phyloP scores from a whole-genome alignment of 129 eudicot species.

The Heracleum sosnowskyi region DNA sequence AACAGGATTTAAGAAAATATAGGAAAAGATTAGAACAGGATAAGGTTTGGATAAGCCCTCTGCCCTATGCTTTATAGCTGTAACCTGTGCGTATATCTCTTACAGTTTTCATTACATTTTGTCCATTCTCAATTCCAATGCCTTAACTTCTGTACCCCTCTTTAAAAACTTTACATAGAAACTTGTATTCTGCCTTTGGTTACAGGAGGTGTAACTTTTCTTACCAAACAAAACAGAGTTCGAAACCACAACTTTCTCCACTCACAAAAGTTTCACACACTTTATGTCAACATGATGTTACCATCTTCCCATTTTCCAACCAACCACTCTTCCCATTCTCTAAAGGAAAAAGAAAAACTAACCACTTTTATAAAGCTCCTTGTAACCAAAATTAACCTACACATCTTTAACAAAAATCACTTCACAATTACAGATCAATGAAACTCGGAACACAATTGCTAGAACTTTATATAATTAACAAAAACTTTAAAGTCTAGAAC shows the following conservation, averaged over 20 bases:
- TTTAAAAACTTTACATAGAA: neutral
- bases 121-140: neutral
- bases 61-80: conserved; percentile 1
- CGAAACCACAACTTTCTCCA: conserved; percentile 1
- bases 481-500: no score
- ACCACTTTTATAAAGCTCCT: neutral
- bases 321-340: neutral
- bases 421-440: no score
- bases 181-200: neutral
- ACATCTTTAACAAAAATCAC: no score
- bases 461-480: no score
- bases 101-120: neutral
- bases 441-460: no score
- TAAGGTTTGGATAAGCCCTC: neutral
- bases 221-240: conserved; percentile 3
- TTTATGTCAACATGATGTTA: conserved; percentile 3
- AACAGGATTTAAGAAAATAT: neutral
- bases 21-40: neutral
- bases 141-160: neutral
- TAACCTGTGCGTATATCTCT: neutral
- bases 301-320: neutral
- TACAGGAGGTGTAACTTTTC: neutral
- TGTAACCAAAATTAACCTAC: no score
- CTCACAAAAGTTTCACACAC: conserved; percentile 4
- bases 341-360: neutral